Conservation (phyloP, 2,329 filamentous ascomycete species). For the Mariannaea elegans region DNA sequence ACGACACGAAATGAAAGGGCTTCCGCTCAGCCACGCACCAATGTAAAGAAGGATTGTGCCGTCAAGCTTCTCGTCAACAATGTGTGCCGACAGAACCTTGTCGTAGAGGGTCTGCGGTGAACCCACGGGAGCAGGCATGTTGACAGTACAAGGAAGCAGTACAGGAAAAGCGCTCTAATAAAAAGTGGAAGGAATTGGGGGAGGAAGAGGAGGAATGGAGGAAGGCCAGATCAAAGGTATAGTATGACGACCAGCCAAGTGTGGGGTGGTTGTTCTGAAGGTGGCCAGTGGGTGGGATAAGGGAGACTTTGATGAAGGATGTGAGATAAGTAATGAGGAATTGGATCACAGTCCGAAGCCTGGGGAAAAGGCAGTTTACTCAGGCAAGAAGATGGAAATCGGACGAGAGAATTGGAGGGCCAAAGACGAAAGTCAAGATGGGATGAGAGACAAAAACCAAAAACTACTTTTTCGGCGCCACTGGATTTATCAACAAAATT, state of each 20-base stretch:
- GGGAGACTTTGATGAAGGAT: conserved; percentile 5
- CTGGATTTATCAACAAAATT: conserved; percentile 41
- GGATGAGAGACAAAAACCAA: conserved; percentile 21
- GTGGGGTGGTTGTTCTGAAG: neutral
- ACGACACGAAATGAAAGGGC: neutral
- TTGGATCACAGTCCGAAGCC: conserved; percentile 8
- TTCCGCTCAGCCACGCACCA: conserved; percentile 62
- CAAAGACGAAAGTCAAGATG: conserved; percentile 13
- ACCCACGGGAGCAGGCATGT: conserved; percentile 79
- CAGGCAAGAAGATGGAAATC: neutral
- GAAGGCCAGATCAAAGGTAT: no score
- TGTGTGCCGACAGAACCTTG: conserved; percentile 94
- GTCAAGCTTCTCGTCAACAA: conserved; percentile 94
- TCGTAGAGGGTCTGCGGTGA: conserved; percentile 90
- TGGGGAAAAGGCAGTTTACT: neutral
- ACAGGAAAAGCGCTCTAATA: neutral
- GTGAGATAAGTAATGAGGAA: conserved; percentile 17
- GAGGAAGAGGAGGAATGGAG: conserved; percentile 5
- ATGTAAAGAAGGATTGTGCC: conserved; percentile 95
- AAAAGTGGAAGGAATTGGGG: neutral
- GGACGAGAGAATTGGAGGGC: conserved; percentile 12
- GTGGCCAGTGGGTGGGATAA: neutral
- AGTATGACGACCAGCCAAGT: neutral
- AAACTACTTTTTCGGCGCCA: conserved; percentile 24
- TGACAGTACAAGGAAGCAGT: conserved; percentile 43